Base-by-base conservation (phyloP, 2,329 filamentous ascomycete species). In the Fusarium sp. region DNA sequence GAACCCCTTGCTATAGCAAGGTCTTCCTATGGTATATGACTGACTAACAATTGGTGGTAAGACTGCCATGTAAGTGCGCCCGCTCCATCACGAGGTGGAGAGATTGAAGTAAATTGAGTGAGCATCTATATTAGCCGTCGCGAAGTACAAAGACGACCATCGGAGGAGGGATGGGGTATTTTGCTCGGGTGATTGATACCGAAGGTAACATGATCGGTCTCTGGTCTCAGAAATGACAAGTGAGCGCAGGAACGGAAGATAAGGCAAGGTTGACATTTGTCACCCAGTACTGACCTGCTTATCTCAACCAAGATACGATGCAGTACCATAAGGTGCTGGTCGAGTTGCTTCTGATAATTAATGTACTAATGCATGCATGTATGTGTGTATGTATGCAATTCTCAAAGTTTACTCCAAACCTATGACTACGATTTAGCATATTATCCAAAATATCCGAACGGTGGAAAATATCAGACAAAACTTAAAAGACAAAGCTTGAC, bases 181-280 rank as follows among this genome's bases (percentile, higher is more conserved):
- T 80, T 66, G 81, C 81, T 39, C 78, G 81, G 6, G 78, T 83
- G 44, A 71, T 83, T 51, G 81, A 84, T 66, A 77, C 77, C 15
- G 82, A 84, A 73, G 81, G 80, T n/a, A 83, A 84, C 65, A 70
- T 81, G 75, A 75, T 81, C 45, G 79, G 81, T 31, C 68, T 81
- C 36, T 82, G 79, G 80, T 79, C 80, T 56, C 74, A 77, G 65
- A 72, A 80, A 28, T 80, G 72, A 77, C 55, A 39, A 78, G 30
- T 80, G 72, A 77, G 56, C 31, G 44, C 38, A 47, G 41, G 18
- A 47, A 47, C 22, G 44, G 44, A 35, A 28, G 51, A 58, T 31
- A 20, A 51, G 56, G 38, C 28, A 20, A 51, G 56, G 38, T 44
- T 62, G 51, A 33, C 31, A 18, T 42, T 20, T 51, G 24, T 36